Conservation (phyloP, 2,329 filamentous ascomycete genomes). For the Talaromyces sp. region DNA sequence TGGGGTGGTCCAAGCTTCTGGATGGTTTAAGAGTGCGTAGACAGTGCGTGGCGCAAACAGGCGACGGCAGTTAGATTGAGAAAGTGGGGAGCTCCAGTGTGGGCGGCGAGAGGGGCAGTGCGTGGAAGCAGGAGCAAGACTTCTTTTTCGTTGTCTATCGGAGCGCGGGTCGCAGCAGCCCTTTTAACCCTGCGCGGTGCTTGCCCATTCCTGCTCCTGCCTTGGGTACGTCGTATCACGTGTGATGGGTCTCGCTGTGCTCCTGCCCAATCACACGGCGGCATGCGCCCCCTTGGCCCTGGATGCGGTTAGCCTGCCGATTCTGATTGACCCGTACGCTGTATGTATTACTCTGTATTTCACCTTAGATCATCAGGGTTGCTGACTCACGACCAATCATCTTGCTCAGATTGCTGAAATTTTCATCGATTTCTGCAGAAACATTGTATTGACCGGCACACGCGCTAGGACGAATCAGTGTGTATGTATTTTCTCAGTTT, state of each 20-base stretch:
- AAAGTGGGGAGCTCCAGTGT: background rate
- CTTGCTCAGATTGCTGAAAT: background rate
- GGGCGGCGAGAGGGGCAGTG: background rate
- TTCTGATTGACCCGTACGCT: background rate
- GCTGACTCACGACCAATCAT: background rate
- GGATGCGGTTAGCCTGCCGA: background rate
- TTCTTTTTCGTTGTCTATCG: constrained; percentile 1
- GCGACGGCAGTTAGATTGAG: background rate
- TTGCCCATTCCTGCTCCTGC: constrained; percentile 15
- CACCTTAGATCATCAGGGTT: background rate
- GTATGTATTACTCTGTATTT: background rate
- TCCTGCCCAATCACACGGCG: background rate
- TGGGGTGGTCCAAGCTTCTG: background rate
- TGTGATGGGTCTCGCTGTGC: background rate
- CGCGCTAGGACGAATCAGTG: background rate
- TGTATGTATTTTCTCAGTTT: background rate
- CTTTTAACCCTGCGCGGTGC: constrained; percentile 35
- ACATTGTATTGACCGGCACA: background rate
- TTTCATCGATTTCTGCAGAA: background rate
- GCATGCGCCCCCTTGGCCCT: background rate
- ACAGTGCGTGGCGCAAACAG: constrained; percentile 3
- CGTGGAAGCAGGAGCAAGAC: constrained; percentile 7
- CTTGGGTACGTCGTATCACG: constrained; percentile 3
- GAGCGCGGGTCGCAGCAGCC: constrained; percentile 26
- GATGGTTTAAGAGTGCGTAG: background rate